Evolutionary conservation across 2,329 filamentous ascomycete species (phyloP), one percentile per base, ranked within the genome.

Genomic region (Alternaria sp.): DNA sequence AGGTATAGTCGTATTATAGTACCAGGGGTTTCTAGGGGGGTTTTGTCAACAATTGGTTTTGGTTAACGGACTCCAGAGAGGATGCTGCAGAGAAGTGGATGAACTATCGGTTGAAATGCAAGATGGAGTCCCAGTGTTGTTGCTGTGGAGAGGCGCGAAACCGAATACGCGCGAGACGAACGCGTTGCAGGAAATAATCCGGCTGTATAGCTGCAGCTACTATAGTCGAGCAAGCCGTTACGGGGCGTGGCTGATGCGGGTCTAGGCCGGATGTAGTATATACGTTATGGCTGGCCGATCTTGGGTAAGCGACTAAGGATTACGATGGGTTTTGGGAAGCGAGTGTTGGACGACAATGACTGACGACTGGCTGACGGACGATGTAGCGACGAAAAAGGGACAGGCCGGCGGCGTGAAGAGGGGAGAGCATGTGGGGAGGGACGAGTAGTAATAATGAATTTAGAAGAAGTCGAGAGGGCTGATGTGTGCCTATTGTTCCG

Each of bases 371-470:
- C 65, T 54, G 69, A 61, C 61, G 66, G 71, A 65, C 46, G 67
- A 61, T 46, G 66, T 56, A 60, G 59, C 59, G 60, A 51, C 63
- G 65, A 69, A 72, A 52, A 60, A 69, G 65, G 58, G 67, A 67
- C 65, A 60, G 59, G 62, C 65, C 51, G 62, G 58, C 57, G 60
- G 51, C 57, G 63, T 63, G 56, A 51, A 45, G 42, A 54, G 52
- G 58, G 59, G 48, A 66, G 56, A 67, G 66, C 58, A 58, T 64
- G 70, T 69, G 75, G 72, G 72, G 70, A 68, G 60, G 55, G 65
- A 68, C 59, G 62, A 72, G 61, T 62, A 58, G 57, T 67, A 67
- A 69, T 69, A 70, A 65, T 74, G 72, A 72, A 72, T 72, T 73
- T 69, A 69, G 66, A 65, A 67, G 66, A 68, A 48, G 63, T 62